phyloP scores from a whole-genome alignment of 108 stramenopile species.

The Nitzschia sp. region DNA sequence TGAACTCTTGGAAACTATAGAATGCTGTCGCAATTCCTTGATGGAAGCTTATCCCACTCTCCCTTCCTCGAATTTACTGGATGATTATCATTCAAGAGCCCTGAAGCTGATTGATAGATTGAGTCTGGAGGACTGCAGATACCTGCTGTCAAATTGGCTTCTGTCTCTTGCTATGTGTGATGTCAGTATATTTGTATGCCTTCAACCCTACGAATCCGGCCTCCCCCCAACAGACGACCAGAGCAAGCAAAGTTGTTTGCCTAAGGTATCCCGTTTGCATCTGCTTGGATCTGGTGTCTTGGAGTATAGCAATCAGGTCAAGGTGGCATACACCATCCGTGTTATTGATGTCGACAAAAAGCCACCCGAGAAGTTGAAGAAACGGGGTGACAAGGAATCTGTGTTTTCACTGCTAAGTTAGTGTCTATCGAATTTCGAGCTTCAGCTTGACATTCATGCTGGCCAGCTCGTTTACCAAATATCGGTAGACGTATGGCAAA shows the following conservation, averaged over 20 bases:
- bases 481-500: conserved; percentile 97
- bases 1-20: conserved; percentile 1
- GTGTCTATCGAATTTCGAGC: conserved; percentile 58
- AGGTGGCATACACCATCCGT: conserved; percentile 46
- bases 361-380: conserved; percentile 52
- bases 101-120: conserved; percentile 26
- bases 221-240: no score
- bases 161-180: conserved; percentile 69
- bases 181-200: conserved; percentile 59
- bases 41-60: not conserved
- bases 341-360: conserved; percentile 71
- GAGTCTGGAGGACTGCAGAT: conserved; percentile 46
- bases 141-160: conserved; percentile 67
- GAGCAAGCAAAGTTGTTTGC: no score
- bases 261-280: no score
- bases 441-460: conserved; percentile 97
- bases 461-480: conserved; percentile 96
- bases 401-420: conserved; percentile 1
- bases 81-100: conserved; percentile 29
- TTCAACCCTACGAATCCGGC: no score
- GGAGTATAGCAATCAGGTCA: not conserved
- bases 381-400: conserved; percentile 39
- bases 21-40: not conserved
- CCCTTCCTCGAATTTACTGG: conserved; percentile 1
- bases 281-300: no score